Percentiles rank a stretch among this genome's conserved stretches.
Evolutionary conservation across 495 filamentous ascomycete genomes (phyloP).

Genomic region (Aspergillus carlsbadensis): DNA sequence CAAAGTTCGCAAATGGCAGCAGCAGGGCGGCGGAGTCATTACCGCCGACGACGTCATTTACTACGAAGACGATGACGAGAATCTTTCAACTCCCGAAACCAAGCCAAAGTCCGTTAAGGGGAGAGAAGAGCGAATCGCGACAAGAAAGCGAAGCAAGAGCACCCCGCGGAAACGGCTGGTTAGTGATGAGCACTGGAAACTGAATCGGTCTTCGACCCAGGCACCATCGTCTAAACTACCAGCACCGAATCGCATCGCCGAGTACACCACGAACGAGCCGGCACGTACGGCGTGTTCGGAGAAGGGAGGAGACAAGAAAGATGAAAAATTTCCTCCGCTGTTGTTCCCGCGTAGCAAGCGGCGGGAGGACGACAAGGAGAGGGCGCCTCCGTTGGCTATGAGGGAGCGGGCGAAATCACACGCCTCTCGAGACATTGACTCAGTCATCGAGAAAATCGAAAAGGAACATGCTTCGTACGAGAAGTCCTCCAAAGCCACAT

Average conservation of each 20-base stretch:
- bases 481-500: conserved; percentile 13
- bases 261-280: conserved; percentile 44
- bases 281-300: conserved; percentile 14
- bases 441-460: conserved; percentile 18
- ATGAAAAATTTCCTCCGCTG: conserved; percentile 18
- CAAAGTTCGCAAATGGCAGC: conserved; percentile 74
- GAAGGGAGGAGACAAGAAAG: conserved; percentile 22
- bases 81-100: conserved; percentile 24
- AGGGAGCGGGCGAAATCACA: conserved; percentile 22
- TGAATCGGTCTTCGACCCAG: conserved; percentile 49
- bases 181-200: conserved; percentile 75
- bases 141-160: conserved; percentile 45
- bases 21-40: conserved; percentile 59
- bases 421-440: conserved; percentile 20
- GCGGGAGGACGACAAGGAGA: conserved; percentile 14
- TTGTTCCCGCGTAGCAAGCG: conserved; percentile 12
- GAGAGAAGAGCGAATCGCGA: conserved; percentile 16
- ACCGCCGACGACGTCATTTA: conserved; percentile 45
- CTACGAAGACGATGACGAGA: conserved; percentile 40
- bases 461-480: conserved; percentile 17
- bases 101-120: conserved; percentile 28
- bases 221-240: conserved; percentile 51
- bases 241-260: conserved; percentile 44
- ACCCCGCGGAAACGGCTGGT: conserved; percentile 75
- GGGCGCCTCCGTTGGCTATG: conserved; percentile 8